Conservation (phyloP, 768 basidiomycete species). For the Lactarius pseudohatsudake region DNA sequence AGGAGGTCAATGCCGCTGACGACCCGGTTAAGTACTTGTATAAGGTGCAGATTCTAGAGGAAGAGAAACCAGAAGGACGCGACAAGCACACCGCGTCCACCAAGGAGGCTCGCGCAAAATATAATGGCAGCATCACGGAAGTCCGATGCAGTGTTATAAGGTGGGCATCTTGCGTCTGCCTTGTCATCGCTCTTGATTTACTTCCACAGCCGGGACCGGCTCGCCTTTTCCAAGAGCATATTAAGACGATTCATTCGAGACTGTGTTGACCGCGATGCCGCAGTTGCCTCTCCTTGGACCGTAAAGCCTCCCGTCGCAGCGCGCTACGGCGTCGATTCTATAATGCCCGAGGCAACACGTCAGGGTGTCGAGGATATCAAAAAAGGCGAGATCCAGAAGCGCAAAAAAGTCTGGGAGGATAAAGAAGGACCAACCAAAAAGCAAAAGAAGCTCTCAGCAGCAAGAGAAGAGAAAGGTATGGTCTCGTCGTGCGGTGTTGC, state of each 20-base stretch:
- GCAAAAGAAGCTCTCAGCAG: constrained; percentile 72
- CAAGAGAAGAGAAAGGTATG: constrained; percentile 74
- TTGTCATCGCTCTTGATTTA: constrained; percentile 7
- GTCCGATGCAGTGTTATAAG: constrained; percentile 80
- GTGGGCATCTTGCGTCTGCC: constrained; percentile 42
- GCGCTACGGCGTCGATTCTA: constrained; percentile 78
- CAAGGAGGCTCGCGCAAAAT: constrained; percentile 54
- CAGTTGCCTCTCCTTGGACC: constrained; percentile 93
- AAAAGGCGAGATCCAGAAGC: constrained; percentile 88
- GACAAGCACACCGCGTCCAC: constrained; percentile 57
- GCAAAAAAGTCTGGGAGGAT: constrained; percentile 88
- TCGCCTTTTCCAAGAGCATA: constrained; percentile 96
- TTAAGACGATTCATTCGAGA: constrained; percentile 95
- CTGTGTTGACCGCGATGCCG: constrained; percentile 88
- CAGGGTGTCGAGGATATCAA: constrained; percentile 77
- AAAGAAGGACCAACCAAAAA: constrained; percentile 83
- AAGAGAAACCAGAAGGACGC: constrained; percentile 68
- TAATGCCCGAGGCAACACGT: constrained; percentile 84
- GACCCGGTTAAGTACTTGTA: constrained; percentile 85
- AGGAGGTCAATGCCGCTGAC: constrained; percentile 70
- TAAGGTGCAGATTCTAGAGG: constrained; percentile 77
- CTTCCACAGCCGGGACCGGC: constrained; percentile 77
- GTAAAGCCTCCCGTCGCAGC: constrained; percentile 85
- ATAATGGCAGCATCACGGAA: constrained; percentile 78
- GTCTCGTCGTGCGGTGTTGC: neutral